Evolutionary conservation across 805 yeast genomes (phyloP), one percentile per base, ranked within the genome.

Genomic region (Kuraishia borneana): DNA sequence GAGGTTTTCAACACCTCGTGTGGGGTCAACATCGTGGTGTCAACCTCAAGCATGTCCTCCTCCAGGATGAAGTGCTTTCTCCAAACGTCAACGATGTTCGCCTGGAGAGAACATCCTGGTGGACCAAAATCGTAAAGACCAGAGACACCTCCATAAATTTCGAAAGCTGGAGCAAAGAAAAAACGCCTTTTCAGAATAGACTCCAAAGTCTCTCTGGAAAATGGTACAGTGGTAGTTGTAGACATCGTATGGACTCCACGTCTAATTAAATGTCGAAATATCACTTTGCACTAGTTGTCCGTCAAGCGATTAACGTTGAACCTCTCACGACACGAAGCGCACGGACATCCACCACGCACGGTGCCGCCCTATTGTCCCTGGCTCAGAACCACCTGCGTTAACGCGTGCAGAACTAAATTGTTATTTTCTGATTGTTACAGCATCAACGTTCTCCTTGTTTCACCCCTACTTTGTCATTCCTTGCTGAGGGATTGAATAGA

Each of bases 91-190:
- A 92, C 68, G 42, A 92, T 71, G 59, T 92, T 89, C 50, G 96
- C 95, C 68, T 89, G 97, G 62, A 92, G 74, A 9, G 97, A 94
- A 67, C 97, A 89, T 42, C 98, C 98, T 57, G 98, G 96, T 42
- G 99, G 99, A 65, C 99, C 99, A 56, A 88, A 92, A 59, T 92
- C 99, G 59, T 84, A 92, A 39, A 92, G 70, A 45, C 99, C 99
- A 32, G 96, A 83, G 31, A 92, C 97, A 59, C 98, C 98, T 47
- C 98, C 98, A 58, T 92, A 92, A 43, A 89, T 75, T 56, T 92
- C 98, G 51, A 92, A 92, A 23, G 97, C 79, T 44, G 99, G 99
- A 13, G 97, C 96, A 57, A 74, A 94, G 63, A 92, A 92, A 68
- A 92, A 92, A 56, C 99, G 76, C 60, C 96, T 80, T 61, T 89